A percentile compares a stretch with the other conserved stretches of the same genome.
Conservation (phyloP, 768 basidiomycete species). For the Postia placenta region DNA sequence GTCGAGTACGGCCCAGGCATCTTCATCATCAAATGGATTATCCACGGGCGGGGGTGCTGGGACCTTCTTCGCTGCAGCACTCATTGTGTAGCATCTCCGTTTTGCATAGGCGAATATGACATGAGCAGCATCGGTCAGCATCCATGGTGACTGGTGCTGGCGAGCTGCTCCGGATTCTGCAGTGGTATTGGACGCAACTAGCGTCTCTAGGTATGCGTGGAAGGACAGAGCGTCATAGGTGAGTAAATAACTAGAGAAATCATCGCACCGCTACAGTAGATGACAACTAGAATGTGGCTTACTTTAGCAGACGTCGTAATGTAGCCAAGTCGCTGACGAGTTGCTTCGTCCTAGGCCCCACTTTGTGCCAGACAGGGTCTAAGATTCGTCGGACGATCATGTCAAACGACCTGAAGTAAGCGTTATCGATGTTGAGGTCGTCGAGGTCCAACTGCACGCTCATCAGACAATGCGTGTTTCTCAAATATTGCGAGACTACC, state of each 20-base stretch:
- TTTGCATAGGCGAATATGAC: constrained; percentile 78
- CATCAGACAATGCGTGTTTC: no score
- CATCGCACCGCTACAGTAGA: neutral
- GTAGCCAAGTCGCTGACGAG: constrained; percentile 85
- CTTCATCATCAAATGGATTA: constrained; percentile 48
- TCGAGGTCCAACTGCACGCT: constrained; percentile 92
- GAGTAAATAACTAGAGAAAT: constrained; percentile 63
- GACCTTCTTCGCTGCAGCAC: constrained; percentile 22
- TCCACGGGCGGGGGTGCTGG: constrained; percentile 16
- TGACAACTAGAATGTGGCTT: constrained; percentile 21
- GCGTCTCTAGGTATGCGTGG: constrained; percentile 85
- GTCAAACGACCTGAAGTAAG: constrained; percentile 93
- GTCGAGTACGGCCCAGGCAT: constrained; percentile 69
- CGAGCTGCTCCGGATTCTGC: constrained; percentile 45
- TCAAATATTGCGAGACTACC: constrained; percentile 6
- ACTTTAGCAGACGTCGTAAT: constrained; percentile 78
- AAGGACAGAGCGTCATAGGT: constrained; percentile 90
- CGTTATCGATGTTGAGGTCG: constrained; percentile 86
- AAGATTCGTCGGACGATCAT: constrained; percentile 81
- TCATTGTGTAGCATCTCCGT: constrained; percentile 69
- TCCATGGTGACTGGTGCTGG: constrained; percentile 79
- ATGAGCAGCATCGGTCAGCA: constrained; percentile 89
- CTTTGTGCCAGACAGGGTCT: constrained; percentile 95
- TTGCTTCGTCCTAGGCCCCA: constrained; percentile 87
- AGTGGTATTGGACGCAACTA: constrained; percentile 58